Conservation (phyloP, 805 yeast species). For the Yarrowia sp. region DNA sequence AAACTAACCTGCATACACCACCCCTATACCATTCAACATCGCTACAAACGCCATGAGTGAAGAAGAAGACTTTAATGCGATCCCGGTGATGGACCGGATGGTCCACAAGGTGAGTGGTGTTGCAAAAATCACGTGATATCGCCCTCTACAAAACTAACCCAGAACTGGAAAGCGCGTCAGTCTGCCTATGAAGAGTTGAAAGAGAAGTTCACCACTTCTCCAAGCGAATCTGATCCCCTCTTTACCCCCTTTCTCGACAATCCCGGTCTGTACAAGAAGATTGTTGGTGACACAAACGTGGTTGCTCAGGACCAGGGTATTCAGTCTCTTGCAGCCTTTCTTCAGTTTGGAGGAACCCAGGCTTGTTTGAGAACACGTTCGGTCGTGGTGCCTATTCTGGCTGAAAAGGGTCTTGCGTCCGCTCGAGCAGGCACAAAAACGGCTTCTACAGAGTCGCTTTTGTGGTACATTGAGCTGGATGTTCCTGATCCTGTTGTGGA, state of each 20-base stretch:
- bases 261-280: constrained; percentile 56
- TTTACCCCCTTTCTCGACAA: constrained; percentile 51
- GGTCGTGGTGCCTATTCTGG: constrained; percentile 42
- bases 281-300: constrained; percentile 77
- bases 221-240: constrained; percentile 55
- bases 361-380: constrained; percentile 41
- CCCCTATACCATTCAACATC: not conserved
- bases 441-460: constrained; percentile 59
- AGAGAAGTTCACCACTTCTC: constrained; percentile 51
- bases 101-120: constrained; percentile 54
- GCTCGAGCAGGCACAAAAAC: constrained; percentile 71
- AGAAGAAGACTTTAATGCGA: constrained; percentile 58
- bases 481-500: constrained; percentile 66
- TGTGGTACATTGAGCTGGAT: constrained; percentile 63
- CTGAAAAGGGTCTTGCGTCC: constrained; percentile 81
- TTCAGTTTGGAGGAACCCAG: constrained; percentile 55
- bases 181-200: constrained; percentile 72
- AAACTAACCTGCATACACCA: not conserved
- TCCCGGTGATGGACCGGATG: constrained; percentile 67
- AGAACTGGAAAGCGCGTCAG: constrained; percentile 80
- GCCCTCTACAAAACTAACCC: constrained; percentile 6
- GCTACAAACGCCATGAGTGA: constrained; percentile 39
- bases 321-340: constrained; percentile 50
- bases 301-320: constrained; percentile 88
- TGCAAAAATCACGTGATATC: constrained; percentile 2